Conservation (phyloP, 495 filamentous ascomycete species). For the Chaetomium tenue region DNA sequence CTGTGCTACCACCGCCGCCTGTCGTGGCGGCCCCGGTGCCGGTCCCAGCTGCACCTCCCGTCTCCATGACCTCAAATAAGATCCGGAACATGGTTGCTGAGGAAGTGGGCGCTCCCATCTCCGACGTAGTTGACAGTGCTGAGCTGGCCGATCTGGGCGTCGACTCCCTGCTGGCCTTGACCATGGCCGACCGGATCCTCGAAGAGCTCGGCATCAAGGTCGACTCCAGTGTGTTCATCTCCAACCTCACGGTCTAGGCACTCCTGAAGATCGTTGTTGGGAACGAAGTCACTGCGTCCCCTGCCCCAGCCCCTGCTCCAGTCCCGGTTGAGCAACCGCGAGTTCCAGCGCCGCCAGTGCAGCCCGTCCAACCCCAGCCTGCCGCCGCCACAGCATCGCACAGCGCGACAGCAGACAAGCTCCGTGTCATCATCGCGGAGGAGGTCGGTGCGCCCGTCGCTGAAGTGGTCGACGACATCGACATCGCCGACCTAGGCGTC, state of each 20-base stretch:
- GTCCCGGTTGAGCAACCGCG: not conserved
- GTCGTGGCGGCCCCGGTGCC: not conserved
- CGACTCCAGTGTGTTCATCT: not conserved
- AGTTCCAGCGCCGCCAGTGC: not conserved
- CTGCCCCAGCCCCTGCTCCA: not conserved
- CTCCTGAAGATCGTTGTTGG: not conserved
- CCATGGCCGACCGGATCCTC: not conserved
- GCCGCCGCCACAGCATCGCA: not conserved
- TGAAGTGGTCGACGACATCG: constrained; percentile 46
- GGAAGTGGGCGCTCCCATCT: not conserved
- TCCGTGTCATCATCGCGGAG: constrained; percentile 42
- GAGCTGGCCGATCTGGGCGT: not conserved
- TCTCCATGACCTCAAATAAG: not conserved
- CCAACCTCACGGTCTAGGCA: not conserved
- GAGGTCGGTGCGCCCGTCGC: constrained; percentile 53
- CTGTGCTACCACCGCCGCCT: not conserved
- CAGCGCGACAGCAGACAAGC: not conserved
- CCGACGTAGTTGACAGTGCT: not conserved
- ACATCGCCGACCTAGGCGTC: constrained; percentile 46
- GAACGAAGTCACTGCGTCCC: not conserved
- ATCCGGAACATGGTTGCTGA: constrained; percentile 29
- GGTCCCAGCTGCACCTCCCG: no score
- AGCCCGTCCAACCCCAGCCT: not conserved
- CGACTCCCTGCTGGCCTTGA: not conserved
- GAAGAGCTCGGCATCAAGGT: not conserved